A percentile compares a stretch with the other conserved stretches of the same genome.
Conservation (phyloP, 805 yeast genomes). For the Brettanomyces custersianus region DNA sequence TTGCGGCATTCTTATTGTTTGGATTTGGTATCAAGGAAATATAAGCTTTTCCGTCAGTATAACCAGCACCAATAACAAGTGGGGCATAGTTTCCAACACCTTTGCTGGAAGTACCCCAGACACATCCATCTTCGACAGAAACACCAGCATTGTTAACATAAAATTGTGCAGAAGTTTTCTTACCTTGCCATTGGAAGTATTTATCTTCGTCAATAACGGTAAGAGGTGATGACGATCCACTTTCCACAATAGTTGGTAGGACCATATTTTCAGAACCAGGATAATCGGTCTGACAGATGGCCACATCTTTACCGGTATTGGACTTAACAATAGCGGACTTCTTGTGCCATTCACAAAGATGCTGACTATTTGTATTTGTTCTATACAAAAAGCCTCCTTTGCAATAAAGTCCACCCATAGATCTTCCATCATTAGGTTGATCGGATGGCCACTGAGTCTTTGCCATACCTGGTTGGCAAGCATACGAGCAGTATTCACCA, state of each 20-base stretch:
- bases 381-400: constrained; percentile 50
- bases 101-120: constrained; percentile 55
- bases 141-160: constrained; percentile 76
- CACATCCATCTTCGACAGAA: constrained; percentile 56
- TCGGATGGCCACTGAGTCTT: constrained; percentile 70
- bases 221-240: constrained; percentile 41
- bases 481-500: constrained; percentile 68
- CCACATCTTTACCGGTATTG: constrained; percentile 41
- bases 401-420: constrained; percentile 67
- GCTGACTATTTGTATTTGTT: constrained; percentile 39
- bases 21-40: constrained; percentile 73
- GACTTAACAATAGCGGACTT: constrained; percentile 46
- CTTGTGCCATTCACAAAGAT: constrained; percentile 60
- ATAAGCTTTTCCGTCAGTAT: constrained; percentile 47
- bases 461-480: constrained; percentile 74
- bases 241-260: constrained; percentile 56
- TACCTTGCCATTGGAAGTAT: constrained; percentile 57
- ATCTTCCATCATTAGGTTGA: constrained; percentile 61
- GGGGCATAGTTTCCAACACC: constrained; percentile 78
- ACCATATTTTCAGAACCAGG: constrained; percentile 81
- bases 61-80: constrained; percentile 70
- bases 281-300: constrained; percentile 71
- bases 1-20: constrained; percentile 48
- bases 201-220: constrained; percentile 52
- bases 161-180: constrained; percentile 60